Evolutionary conservation across 2,329 filamentous ascomycete species (phyloP).

Genomic region (Tolypocladium cylindrosporum): DNA sequence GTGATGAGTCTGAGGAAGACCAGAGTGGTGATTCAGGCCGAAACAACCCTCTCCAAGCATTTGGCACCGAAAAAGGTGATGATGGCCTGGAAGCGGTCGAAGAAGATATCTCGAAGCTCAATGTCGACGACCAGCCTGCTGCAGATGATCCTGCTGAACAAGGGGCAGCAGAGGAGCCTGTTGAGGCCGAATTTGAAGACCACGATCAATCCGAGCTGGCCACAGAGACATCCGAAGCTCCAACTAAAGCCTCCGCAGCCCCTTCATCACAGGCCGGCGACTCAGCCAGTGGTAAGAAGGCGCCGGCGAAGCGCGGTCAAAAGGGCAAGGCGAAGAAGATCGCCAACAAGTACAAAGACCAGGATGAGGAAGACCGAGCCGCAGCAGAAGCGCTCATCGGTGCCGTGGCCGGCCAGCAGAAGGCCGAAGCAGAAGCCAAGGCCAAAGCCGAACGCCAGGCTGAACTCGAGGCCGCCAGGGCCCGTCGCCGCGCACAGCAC

Average conservation of each 20-base stretch:
- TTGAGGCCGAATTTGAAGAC: constrained; percentile 2
- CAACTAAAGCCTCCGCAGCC: constrained; percentile 4
- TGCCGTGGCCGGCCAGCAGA: constrained; percentile 55
- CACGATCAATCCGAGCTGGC: constrained; percentile 7
- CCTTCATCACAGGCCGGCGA: constrained; percentile 2
- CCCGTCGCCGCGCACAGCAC: constrained; percentile 72
- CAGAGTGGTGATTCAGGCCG: constrained; percentile 19
- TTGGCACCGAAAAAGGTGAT: constrained; percentile 12
- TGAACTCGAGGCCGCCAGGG: constrained; percentile 61
- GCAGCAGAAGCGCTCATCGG: constrained; percentile 84
- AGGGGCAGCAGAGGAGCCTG: constrained; percentile 15
- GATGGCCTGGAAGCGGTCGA: constrained; percentile 15
- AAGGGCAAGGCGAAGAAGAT: constrained; percentile 78
- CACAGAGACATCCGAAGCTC: constrained; percentile 9
- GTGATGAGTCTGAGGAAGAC: constrained; percentile 21
- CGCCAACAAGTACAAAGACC: constrained; percentile 80
- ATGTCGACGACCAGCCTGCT: constrained; percentile 9
- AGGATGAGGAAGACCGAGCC: constrained; percentile 86
- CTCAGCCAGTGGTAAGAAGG: constrained; percentile 27
- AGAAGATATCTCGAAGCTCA: constrained; percentile 14
- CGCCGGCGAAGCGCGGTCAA: constrained; percentile 57
- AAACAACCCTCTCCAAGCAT: constrained; percentile 27
- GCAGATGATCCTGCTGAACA: constrained; percentile 6
- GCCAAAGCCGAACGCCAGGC: constrained; percentile 57
- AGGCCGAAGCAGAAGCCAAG: constrained; percentile 56